phyloP scores from a whole-genome alignment of 164 flowering plant species.

The Vitis cinerea region DNA sequence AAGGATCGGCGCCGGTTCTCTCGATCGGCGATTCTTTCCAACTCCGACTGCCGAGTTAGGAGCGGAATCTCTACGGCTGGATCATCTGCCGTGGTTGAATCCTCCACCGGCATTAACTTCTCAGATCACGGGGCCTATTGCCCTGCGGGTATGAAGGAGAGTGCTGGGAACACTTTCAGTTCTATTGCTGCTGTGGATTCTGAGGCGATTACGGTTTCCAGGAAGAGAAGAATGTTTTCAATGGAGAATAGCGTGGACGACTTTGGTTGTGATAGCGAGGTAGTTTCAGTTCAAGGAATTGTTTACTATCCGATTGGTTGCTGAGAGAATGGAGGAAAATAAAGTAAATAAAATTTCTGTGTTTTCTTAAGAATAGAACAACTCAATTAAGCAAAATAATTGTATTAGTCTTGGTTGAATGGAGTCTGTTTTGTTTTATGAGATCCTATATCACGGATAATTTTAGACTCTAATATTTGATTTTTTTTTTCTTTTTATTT shows the following conservation, averaged over 20 bases:
- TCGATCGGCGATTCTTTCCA: conserved; percentile 4
- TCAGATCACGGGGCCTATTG: conserved; percentile 27
- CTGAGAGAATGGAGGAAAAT: conserved; percentile 2
- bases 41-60: conserved; percentile 15
- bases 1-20: conserved; percentile 21
- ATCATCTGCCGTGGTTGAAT: conserved; percentile 10
- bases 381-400: too few relatives aligned
- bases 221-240: conserved; percentile 20
- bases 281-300: conserved; percentile 11
- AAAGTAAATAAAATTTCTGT: too few relatives aligned
- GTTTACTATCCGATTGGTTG: neutral
- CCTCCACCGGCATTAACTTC: conserved; percentile 22
- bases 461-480: too few relatives aligned
- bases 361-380: too few relatives aligned
- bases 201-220: conserved; percentile 22
- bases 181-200: conserved; percentile 16
- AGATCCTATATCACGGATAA: too few relatives aligned
- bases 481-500: neutral
- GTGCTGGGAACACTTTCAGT: conserved; percentile 14
- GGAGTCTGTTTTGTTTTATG: neutral
- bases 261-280: conserved; percentile 55
- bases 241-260: conserved; percentile 39
- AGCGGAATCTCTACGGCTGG: conserved; percentile 17
- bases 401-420: too few relatives aligned
- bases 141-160: conserved; percentile 17